Conservation (phyloP, 306 rosid species). For the Gleditsia sinensis region DNA sequence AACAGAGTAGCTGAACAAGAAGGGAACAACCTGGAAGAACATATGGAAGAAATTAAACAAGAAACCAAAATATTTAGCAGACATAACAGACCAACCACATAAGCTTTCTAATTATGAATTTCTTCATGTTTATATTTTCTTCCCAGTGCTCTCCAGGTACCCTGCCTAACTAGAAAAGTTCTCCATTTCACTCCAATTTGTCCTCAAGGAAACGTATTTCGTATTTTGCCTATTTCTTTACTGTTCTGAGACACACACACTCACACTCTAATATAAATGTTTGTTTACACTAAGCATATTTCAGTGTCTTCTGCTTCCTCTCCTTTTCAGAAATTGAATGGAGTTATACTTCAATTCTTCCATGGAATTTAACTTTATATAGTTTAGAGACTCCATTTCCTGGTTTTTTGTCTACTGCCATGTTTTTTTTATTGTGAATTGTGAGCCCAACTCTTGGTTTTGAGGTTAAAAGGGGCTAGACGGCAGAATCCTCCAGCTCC, state of each 20-base stretch:
- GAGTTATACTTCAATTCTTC: not conserved
- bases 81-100: not conserved
- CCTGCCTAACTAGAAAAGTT: not conserved
- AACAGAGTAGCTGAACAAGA: slow-evolving; percentile 3
- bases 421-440: too few relatives aligned
- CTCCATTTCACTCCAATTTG: not conserved
- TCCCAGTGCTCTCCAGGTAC: not conserved
- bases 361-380: not conserved
- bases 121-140: not conserved
- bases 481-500: too few relatives aligned
- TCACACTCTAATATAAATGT: not conserved
- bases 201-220: not conserved
- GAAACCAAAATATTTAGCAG: not conserved
- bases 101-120: not conserved
- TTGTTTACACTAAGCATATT: not conserved
- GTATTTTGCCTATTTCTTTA: not conserved
- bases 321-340: not conserved
- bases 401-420: too few relatives aligned
- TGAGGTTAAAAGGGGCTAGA: too few relatives aligned
- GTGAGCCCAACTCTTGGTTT: too few relatives aligned
- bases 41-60: not conserved
- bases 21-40: not conserved
- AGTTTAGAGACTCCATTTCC: too few relatives aligned
- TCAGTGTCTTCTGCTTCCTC: not conserved
- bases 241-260: too few relatives aligned